Percentiles rank a stretch among this genome's conserved stretches.
Evolutionary conservation across 306 rosid species (phyloP).

Genomic region (Pyrus communis): DNA sequence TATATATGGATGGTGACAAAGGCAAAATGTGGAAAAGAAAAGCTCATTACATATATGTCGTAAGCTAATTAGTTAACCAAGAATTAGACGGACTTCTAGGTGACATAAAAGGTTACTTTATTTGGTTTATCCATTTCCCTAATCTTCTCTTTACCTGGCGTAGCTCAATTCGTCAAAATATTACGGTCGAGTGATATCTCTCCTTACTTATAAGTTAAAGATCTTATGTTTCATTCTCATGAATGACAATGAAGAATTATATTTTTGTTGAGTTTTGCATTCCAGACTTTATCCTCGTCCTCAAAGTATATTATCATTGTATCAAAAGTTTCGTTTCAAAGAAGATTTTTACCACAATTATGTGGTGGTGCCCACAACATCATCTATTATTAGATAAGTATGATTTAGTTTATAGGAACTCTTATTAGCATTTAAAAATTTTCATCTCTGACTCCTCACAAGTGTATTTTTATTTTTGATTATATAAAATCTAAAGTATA

Average conservation of each 20-base stretch:
- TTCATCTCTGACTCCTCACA: no score
- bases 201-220: no score
- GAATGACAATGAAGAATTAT: no score
- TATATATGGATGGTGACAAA: not conserved
- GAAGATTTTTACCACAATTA: not conserved
- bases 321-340: no score
- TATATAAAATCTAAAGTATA: no score
- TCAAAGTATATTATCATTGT: not conserved
- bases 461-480: no score
- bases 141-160: not conserved
- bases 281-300: no score
- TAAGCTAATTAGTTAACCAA: not conserved
- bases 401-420: not conserved
- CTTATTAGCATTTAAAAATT: no score
- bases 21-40: not conserved
- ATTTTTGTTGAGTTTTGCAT: no score
- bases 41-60: not conserved
- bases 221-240: fast-evolving
- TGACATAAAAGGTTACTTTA: not conserved
- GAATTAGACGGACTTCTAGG: not conserved
- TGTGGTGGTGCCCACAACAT: not conserved
- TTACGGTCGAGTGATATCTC: no score
- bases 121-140: not conserved
- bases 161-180: not conserved
- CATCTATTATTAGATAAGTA: not conserved